Conservation (phyloP, 306 rosid genomes). For the Trichosanthes cucumerina region DNA sequence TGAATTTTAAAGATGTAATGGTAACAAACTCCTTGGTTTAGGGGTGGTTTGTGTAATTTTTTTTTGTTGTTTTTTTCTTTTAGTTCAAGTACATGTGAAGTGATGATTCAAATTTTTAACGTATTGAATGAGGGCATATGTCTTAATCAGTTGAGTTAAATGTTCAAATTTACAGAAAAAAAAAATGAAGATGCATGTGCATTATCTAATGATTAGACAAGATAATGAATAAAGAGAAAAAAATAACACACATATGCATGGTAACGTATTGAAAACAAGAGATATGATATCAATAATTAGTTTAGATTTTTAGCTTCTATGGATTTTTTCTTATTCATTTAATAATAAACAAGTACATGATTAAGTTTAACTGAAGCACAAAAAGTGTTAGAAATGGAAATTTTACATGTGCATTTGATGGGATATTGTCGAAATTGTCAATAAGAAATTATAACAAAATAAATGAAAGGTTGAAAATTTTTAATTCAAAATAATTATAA, state of each 20-base stretch:
- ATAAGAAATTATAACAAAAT: background rate
- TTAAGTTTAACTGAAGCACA: background rate
- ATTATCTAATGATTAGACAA: background rate
- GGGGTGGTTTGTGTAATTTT: no score
- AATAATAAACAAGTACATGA: background rate
- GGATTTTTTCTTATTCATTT: background rate
- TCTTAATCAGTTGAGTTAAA: no score
- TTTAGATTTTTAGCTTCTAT: background rate
- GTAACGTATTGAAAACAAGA: background rate
- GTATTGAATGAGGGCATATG: no score
- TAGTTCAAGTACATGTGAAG: no score
- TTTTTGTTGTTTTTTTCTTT: no score
- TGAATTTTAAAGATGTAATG: no score
- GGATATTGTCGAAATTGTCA: background rate
- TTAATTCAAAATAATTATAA: no score
- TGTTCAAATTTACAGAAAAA: no score
- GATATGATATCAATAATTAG: background rate
- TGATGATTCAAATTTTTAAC: no score
- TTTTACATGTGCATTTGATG: background rate
- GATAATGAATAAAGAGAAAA: background rate
- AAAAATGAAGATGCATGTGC: background rate
- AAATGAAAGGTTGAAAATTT: background rate
- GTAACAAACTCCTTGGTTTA: no score
- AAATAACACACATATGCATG: background rate
- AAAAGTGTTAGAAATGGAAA: background rate